Evolutionary conservation across 768 basidiomycete species (phyloP).

Genomic region (Terana coerulea): DNA sequence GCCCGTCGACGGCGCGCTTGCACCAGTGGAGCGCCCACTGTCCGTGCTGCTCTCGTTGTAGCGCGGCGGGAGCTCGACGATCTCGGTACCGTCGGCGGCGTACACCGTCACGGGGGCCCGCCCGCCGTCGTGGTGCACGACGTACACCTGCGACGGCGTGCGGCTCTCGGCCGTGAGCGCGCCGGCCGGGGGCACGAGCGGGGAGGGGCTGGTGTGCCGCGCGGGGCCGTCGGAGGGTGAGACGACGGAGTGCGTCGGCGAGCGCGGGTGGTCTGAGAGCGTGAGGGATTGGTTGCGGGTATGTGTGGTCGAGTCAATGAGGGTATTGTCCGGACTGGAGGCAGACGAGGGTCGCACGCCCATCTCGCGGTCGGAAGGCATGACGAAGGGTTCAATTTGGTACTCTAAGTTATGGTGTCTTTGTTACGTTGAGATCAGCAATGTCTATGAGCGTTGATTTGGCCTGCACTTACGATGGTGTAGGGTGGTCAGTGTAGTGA

Average conservation of each 20-base stretch:
- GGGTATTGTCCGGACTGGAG: background rate
- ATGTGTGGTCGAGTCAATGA: background rate
- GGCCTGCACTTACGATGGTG: no score
- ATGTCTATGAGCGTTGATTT: background rate
- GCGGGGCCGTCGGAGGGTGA: background rate
- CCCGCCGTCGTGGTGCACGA: slow-evolving; percentile 60
- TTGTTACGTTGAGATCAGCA: background rate
- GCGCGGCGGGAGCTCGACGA: slow-evolving; percentile 57
- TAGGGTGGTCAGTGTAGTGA: slow-evolving; percentile 5
- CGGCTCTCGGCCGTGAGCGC: slow-evolving; percentile 4
- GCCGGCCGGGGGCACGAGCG: slow-evolving; percentile 6
- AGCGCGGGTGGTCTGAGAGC: background rate
- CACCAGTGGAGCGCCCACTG: no score
- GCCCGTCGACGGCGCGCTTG: background rate
- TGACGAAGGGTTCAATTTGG: slow-evolving; percentile 41
- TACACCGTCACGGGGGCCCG: slow-evolving; percentile 55
- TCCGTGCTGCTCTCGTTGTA: slow-evolving; percentile 28
- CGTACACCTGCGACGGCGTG: slow-evolving; percentile 39
- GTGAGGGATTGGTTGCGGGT: background rate
- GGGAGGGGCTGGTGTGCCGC: background rate
- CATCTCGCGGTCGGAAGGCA: slow-evolving; percentile 30
- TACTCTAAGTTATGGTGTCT: slow-evolving; percentile 19
- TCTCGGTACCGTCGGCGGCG: slow-evolving; percentile 49
- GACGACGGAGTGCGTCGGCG: background rate
- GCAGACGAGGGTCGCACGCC: background rate